Base-by-base conservation (phyloP, 768 basidiomycete genomes). In the Clavulina sp. region DNA sequence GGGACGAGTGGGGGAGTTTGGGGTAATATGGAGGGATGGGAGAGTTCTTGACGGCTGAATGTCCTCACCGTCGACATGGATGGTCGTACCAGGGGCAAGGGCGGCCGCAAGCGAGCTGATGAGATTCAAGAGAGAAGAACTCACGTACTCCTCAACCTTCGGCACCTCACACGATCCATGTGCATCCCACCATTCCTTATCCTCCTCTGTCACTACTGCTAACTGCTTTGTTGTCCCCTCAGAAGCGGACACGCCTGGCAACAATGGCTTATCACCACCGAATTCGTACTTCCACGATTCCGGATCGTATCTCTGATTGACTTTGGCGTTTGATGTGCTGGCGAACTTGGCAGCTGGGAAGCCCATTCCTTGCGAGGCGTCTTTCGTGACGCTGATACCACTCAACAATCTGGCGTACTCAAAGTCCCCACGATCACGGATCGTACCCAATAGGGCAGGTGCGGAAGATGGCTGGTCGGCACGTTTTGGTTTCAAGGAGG, bases 141-240 rank as follows among this genome's bases (percentile, higher is more conserved):
- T 44, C 55, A 18, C 87, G 60, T 78, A 86, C 33, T 75, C 66
- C 48, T 84, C 75, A 4, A 78, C 68, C 54, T 69, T 68, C 4
- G 87, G 84, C 40, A 74, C 63, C 53, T 80, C 77, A 60, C 89
- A 93, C 76, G 77, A 82, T 4, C 86, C 87, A 57, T 73, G 66
- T 7, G 73, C 68, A 44, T 73, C 73, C 84, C 84, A 91, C 34
- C 71, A 54, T 13, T 56, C 57, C 6, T 51, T 52, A 30, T 52
- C 33, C 3, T 59, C 33, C 4, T 26, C 31, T n/a, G 64, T 32
- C 59, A 64, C 56, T 73, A 65, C 56, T 80, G 83, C 53, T 13
- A 46, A 46, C 21, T 13, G 36, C 13, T 13, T 13, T 46, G 13
- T 46, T 13, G 60, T 60, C 49, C 70, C 69, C 48, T 68, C 71